Evolutionary conservation across 1,284 basidiomycete genomes (phyloP).

Genomic region (Cryptococcus sp.): DNA sequence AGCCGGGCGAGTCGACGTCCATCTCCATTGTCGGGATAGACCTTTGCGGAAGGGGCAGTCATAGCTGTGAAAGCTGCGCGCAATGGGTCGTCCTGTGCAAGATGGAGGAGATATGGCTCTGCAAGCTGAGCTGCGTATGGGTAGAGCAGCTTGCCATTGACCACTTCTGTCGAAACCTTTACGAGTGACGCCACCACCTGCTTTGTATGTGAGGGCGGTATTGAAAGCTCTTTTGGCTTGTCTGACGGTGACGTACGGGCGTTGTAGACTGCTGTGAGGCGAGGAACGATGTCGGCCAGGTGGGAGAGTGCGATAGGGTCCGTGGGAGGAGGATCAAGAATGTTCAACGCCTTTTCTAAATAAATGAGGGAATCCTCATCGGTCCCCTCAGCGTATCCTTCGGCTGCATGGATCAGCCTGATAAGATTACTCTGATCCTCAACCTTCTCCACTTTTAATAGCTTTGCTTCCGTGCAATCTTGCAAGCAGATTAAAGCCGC

Average conservation of each 20-base stretch:
- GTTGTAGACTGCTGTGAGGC: constrained; percentile 4
- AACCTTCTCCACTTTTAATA: constrained; percentile 12
- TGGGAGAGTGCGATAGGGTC: constrained; percentile 1
- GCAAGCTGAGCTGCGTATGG: constrained; percentile 10
- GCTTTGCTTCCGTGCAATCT: constrained; percentile 9
- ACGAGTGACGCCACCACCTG: constrained; percentile 12
- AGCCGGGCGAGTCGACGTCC: constrained; percentile 7
- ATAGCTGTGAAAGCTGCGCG: not conserved
- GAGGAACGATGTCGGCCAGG: constrained; percentile 15
- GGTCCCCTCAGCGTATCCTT: constrained; percentile 2
- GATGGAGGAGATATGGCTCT: constrained; percentile 8
- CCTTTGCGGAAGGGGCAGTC: not conserved
- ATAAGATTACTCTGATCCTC: constrained; percentile 20
- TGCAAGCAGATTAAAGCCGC: constrained; percentile 9
- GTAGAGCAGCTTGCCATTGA: constrained; percentile 5
- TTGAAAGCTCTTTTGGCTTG: not conserved
- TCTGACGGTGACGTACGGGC: not conserved
- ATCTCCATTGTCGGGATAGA: constrained; percentile 1
- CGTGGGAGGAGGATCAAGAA: constrained; percentile 7
- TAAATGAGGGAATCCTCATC: constrained; percentile 1
- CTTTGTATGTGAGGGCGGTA: constrained; percentile 1
- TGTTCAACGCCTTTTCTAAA: constrained; percentile 19
- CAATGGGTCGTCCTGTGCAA: constrained; percentile 14
- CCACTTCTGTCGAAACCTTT: constrained; percentile 1
- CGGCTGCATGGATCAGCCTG: constrained; percentile 13